Base-by-base conservation (phyloP, 129 eudicot genomes). In the Pulicaria dysenterica region DNA sequence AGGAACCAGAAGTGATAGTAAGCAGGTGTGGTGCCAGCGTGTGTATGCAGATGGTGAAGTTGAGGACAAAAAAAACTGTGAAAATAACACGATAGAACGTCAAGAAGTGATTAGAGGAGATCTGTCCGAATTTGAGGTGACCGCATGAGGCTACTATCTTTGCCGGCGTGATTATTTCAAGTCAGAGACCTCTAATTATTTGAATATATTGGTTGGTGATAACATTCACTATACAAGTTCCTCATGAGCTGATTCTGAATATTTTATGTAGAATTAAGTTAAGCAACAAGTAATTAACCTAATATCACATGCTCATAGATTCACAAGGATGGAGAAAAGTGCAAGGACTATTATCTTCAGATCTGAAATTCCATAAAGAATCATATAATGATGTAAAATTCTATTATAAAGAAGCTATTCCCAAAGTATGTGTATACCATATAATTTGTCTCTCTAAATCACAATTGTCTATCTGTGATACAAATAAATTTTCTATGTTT, bases 11-110 rank as follows among this genome's bases (percentile, higher is more conserved):
- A 15, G n/a, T 46, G 5, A 39, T 31, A 43, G 69, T 72, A 44
- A 9, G 8, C 0, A 59, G 8, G 46, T 72, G 77, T 34, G 77
- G 77, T 45, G 69, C 40, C 7, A 57, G 58, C 67, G 44, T 58
- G 58, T 53, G 36, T 53, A 53, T 53, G 17, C 17, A 5, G 58
- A 53, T 53, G 7, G 4, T 24, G 34, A 34, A 3, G 64, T 16
- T 3, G 64, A 31, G 17, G 37, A 17, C 16, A 16, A 49, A 55
- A 19, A 55, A 55, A 55, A 55, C 37, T 12, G 4, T 12, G 55
- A 49, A 49, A 49, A 49, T 13, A 12, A 53, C 31, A 53, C 9
- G 10, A 53, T 14, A 53, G 58, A 53, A 36, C 34, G n/a, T n/a
- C n/a, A 53, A 53, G 2, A 53, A 53, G 58, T 53, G 36, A 53